Evolutionary conservation across 1,284 basidiomycete genomes (phyloP), one percentile per base, ranked within the genome.

Genomic region (Tilletia indica): DNA sequence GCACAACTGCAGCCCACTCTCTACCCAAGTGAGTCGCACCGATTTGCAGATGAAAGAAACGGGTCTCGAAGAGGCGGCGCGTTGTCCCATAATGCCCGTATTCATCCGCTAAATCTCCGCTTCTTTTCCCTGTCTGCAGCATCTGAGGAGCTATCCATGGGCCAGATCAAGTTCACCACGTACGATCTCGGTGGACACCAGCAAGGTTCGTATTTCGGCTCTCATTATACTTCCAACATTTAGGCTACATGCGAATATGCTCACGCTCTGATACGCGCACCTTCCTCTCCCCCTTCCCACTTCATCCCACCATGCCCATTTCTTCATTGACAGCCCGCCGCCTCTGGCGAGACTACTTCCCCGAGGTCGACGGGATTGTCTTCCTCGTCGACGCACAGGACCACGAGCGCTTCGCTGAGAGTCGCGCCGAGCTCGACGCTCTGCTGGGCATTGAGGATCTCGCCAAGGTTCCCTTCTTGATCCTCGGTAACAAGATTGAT

Each of bases 341-440:
- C 80, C 91, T 99, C 84, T 99, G 97, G 97, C 91, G 94, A 77
- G 96, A 99, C 86, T 99, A 99, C 88, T 99, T 99, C 91, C 96
- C 97, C 71, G 97, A 99, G 86, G 97, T 99, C 61, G 94, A 99
- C 84, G 97, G 94, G 45, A 98, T 99, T 81, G 91, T 99, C 84
- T 99, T 99, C 89, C 88, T 99, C 72, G 96, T 99, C 76, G 97
- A 99, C 87, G 92, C 91, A 75, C 93, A 94, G 78, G 97, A 99
- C 87, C 91, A 91, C 81, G 96, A 98, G 87, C 93, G 97, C 67
- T 97, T 99, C 86, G 86, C 91, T 8, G 97, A 99, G 86, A 93
- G 93, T 74, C 97, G 97, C 86, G 93, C 93, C 12, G 97, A 99
- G 87, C 90, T 99, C 66, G 97, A 99, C 85, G 92, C 94, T 9